phyloP scores from a whole-genome alignment of 2,329 filamentous ascomycete genomes.

The Apiospora phragmitis region DNA sequence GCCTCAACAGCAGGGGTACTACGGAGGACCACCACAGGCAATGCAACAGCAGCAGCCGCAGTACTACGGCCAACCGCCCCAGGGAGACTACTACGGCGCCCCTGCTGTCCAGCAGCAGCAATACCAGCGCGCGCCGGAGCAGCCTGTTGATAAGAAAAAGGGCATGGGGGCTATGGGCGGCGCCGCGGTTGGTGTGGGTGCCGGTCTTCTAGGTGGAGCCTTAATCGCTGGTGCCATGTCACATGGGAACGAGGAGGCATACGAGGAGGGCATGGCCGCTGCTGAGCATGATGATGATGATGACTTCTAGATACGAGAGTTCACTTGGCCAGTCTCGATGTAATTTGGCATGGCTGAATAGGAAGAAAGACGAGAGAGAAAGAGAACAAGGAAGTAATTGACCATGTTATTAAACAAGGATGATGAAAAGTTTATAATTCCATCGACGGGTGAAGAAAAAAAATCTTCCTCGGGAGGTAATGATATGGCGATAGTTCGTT shows the following conservation, averaged over 20 bases:
- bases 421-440: too few species aligned
- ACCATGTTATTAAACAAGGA: too few species aligned
- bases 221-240: conserved; percentile 69
- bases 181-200: conserved; percentile 76
- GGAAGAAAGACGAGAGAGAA: too few species aligned
- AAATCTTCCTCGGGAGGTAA: too few species aligned
- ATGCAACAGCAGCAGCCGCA: conserved; percentile 31
- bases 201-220: conserved; percentile 76
- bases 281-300: conserved; percentile 36
- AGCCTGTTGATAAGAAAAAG: conserved; percentile 15
- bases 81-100: conserved; percentile 38
- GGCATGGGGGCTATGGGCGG: conserved; percentile 55
- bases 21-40: conserved; percentile 26
- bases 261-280: conserved; percentile 49
- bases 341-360: too few species aligned
- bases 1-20: conserved; percentile 26
- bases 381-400: too few species aligned
- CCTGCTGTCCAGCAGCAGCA: conserved; percentile 29
- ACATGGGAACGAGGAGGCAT: conserved; percentile 59
- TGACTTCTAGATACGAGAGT: too few species aligned
- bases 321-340: too few species aligned
- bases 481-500: too few species aligned
- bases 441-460: too few species aligned
- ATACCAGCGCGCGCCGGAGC: conserved; percentile 25
- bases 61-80: conserved; percentile 31